Evolutionary conservation across 768 basidiomycete genomes (phyloP).

Genomic region (Piloderma croceum): DNA sequence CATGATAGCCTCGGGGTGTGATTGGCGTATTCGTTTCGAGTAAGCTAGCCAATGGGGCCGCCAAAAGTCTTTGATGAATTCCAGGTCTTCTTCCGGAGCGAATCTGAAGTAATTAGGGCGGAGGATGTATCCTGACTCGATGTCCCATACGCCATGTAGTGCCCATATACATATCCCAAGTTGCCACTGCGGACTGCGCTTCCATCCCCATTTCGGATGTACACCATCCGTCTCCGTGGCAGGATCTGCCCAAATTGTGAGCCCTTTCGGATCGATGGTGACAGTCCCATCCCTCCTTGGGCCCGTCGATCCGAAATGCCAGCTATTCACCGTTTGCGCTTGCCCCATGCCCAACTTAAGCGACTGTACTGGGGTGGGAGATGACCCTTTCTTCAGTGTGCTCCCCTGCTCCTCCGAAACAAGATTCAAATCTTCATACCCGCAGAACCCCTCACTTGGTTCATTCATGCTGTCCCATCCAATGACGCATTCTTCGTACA

Average conservation of each 20-base stretch:
- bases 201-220: slow-evolving; percentile 80
- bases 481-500: slow-evolving; percentile 83
- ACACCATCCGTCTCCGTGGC: slow-evolving; percentile 36
- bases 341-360: slow-evolving; percentile 86
- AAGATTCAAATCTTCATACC: slow-evolving; percentile 59
- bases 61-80: slow-evolving; percentile 80
- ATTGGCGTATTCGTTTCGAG: slow-evolving; percentile 48
- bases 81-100: slow-evolving; percentile 36
- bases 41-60: slow-evolving; percentile 61
- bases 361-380: slow-evolving; percentile 81
- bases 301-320: slow-evolving; percentile 74
- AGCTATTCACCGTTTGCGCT: slow-evolving; percentile 75
- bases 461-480: slow-evolving; percentile 99
- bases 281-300: slow-evolving; percentile 69
- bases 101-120: slow-evolving; percentile 71
- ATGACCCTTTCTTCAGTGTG: slow-evolving; percentile 78
- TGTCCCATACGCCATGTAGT: slow-evolving; percentile 84
- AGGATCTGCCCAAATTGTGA: slow-evolving; percentile 59
- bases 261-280: slow-evolving; percentile 80
- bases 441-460: slow-evolving; percentile 73
- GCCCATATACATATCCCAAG: slow-evolving; percentile 86
- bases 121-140: slow-evolving; percentile 59
- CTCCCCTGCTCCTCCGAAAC: slow-evolving; percentile 66
- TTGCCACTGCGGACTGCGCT: slow-evolving; percentile 60
- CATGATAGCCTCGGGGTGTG: slow-evolving; percentile 80